Conservation (phyloP, 192 early-diverging fungal genomes). For the Pecoramyces ruminantium region DNA sequence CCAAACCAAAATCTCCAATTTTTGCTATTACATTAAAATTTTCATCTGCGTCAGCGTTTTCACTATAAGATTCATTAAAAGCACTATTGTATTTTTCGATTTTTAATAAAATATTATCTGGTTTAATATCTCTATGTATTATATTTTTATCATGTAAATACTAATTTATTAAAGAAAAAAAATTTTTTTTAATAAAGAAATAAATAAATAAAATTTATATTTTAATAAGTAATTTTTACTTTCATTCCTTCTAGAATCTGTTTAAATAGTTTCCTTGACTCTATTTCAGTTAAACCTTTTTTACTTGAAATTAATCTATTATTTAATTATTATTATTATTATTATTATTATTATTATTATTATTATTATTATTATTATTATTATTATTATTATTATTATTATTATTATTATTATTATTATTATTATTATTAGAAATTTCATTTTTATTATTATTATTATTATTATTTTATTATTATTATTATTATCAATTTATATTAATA, state of each 20-base stretch:
- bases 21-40: not conserved
- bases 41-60: not conserved
- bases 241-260: not conserved
- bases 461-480: too few relatives aligned
- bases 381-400: too few relatives aligned
- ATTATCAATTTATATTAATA: too few relatives aligned
- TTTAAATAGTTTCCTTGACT: not conserved
- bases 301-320: not conserved
- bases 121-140: not conserved
- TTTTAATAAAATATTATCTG: not conserved
- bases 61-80: not conserved
- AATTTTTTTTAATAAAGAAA: too few relatives aligned
- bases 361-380: too few relatives aligned
- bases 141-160: not conserved
- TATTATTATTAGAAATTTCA: too few relatives aligned
- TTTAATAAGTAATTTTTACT: not conserved
- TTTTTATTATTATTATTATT: too few relatives aligned
- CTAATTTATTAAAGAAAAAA: too few relatives aligned
- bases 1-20: slow-evolving; percentile 16
- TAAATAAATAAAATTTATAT: too few relatives aligned
- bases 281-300: not conserved
- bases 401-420: too few relatives aligned
- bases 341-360: too few relatives aligned
- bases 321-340: not conserved
- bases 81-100: not conserved